These are phyloP conservation scores for Xylariaceae sp. DNA, from an alignment of 2,329 filamentous ascomycete genomes.

Conservation along the genomic window DNA sequence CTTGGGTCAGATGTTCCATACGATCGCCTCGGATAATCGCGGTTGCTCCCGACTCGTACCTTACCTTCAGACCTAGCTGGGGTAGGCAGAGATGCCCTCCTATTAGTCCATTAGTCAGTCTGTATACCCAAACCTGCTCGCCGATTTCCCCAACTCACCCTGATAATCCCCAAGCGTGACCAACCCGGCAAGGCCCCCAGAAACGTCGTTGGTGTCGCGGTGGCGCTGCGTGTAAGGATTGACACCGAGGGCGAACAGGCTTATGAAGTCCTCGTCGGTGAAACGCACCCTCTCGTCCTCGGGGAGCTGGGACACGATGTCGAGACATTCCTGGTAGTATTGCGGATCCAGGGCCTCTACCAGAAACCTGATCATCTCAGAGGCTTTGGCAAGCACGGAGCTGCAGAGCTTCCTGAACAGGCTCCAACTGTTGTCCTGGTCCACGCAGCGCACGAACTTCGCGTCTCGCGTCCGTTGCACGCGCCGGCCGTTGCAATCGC, in stretches of 20 bases:
- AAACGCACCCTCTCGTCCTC: neutral
- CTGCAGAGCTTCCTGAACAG: neutral
- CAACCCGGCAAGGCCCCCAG: conserved; percentile 7
- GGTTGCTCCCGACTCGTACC: neutral
- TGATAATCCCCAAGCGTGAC: conserved; percentile 10
- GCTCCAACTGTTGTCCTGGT: neutral
- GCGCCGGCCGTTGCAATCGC: conserved; percentile 1
- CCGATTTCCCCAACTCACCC: neutral
- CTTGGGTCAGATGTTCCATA: neutral
- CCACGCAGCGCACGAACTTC: neutral
- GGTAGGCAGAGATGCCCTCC: neutral
- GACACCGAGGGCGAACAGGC: conserved; percentile 1
- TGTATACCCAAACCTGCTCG: too few relatives aligned
- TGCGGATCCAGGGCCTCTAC: conserved; percentile 5
- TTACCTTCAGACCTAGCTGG: neutral
- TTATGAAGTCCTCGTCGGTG: neutral
- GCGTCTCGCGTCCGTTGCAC: conserved; percentile 1
- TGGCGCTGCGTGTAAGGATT: conserved; percentile 7
- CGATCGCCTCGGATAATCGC: neutral
- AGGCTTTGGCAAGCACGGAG: conserved; percentile 5
- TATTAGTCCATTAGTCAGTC: neutral
- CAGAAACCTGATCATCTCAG: conserved; percentile 7
- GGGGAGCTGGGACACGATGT: neutral
- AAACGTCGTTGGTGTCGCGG: conserved; percentile 7
- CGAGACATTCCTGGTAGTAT: conserved; percentile 4